These are phyloP conservation scores for Saccharomycopsis sp. DNA, from an alignment of 805 yeast species.

Conservation along the genomic window DNA sequence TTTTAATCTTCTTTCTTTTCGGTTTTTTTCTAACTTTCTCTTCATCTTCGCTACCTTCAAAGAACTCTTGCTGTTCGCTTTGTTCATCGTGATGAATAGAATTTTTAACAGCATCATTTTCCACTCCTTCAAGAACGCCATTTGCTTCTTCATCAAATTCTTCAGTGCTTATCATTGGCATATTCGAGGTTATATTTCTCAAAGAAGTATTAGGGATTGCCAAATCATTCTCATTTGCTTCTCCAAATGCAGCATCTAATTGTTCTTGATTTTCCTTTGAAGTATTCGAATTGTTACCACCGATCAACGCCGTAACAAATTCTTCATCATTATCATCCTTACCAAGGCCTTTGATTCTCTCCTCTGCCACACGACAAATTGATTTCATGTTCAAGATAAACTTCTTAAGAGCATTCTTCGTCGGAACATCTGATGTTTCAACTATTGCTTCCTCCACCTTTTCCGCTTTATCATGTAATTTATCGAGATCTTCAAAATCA, in stretches of 20 bases:
- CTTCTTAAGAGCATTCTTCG: constrained; percentile 25
- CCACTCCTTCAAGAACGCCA: not conserved
- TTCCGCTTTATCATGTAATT: constrained; percentile 15
- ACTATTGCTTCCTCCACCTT: constrained; percentile 5
- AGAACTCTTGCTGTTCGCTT: no score
- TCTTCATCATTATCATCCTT: constrained; percentile 19
- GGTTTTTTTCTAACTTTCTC: no score
- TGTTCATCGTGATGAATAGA: no score
- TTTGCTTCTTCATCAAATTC: constrained; percentile 7
- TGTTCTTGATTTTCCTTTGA: constrained; percentile 8
- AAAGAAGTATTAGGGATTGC: constrained; percentile 18
- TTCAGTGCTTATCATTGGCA: constrained; percentile 1
- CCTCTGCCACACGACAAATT: constrained; percentile 24
- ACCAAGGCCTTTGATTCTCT: constrained; percentile 18
- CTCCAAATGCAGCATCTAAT: constrained; percentile 17
- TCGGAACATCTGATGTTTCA: constrained; percentile 24
- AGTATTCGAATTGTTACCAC: constrained; percentile 1
- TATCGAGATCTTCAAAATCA: constrained; percentile 22
- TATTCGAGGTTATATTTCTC: constrained; percentile 10
- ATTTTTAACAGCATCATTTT: constrained; percentile 8
- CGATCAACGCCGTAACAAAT: constrained; percentile 16
- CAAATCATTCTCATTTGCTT: constrained; percentile 16
- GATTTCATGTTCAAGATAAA: constrained; percentile 26
- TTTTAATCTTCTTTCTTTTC: no score
- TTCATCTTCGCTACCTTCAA: no score